A percentile compares a stretch with the other conserved stretches of the same genome.
Conservation (phyloP, 2,329 filamentous ascomycete genomes). For the Lasiodiplodia hormozganensis region DNA sequence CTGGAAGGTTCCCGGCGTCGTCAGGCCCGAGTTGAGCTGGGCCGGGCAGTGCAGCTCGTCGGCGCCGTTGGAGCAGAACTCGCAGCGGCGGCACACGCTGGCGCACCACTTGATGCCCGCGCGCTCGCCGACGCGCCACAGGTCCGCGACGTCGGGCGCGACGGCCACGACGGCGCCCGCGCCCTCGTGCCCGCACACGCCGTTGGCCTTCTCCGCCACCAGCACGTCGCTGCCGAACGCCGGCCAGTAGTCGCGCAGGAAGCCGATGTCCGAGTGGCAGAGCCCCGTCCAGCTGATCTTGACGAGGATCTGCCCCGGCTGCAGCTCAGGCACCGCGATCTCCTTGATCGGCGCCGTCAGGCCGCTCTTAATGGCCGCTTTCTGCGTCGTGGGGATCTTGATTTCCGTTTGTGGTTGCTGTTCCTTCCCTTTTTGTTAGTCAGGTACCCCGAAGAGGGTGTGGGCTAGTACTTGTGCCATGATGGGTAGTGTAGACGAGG, state of each 20-base stretch:
- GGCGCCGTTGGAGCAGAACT: slow-evolving; percentile 57
- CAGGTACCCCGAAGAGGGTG: not conserved
- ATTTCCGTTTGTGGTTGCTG: slow-evolving; percentile 30
- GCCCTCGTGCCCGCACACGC: slow-evolving; percentile 59
- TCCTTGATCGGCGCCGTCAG: slow-evolving; percentile 41
- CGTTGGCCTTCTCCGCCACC: not conserved
- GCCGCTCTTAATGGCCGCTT: slow-evolving; percentile 46
- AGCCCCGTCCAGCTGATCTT: slow-evolving; percentile 65
- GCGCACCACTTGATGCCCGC: slow-evolving; percentile 60
- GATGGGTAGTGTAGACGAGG: not conserved
- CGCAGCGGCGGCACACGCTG: slow-evolving; percentile 60
- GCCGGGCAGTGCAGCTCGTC: slow-evolving; percentile 59
- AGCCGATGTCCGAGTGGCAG: slow-evolving; percentile 64
- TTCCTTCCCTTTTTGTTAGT: slow-evolving; percentile 1
- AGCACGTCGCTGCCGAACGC: slow-evolving; percentile 45
- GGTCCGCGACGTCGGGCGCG: slow-evolving; percentile 36
- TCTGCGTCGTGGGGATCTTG: slow-evolving; percentile 43
- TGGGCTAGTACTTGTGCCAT: not conserved
- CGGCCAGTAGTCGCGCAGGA: slow-evolving; percentile 62
- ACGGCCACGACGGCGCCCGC: slow-evolving; percentile 65
- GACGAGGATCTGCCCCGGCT: slow-evolving; percentile 61
- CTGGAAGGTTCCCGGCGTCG: slow-evolving; percentile 56
- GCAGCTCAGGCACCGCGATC: slow-evolving; percentile 31
- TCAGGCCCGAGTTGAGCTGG: slow-evolving; percentile 54
- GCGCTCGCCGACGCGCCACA: slow-evolving; percentile 58